Evolutionary conservation across 345 rosid species (phyloP).

Genomic region (Odontarrhena argentea): DNA sequence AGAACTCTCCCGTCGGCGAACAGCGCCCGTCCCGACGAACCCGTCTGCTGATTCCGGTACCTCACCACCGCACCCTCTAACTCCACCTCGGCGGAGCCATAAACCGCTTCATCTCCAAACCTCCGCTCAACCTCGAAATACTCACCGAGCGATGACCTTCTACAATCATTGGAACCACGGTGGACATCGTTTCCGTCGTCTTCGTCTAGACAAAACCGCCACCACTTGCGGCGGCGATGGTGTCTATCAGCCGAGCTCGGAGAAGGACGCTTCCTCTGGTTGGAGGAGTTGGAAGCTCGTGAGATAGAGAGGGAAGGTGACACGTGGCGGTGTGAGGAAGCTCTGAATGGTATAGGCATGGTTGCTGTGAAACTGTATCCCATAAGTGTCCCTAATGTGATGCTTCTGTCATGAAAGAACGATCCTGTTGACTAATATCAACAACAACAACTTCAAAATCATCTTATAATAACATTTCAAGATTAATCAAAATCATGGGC

Average conservation of each 20-base stretch:
- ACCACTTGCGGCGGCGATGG: constrained; percentile 67
- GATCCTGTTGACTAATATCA: constrained; percentile 81
- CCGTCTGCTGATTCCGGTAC: constrained; percentile 37
- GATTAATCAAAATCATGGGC: constrained; percentile 5
- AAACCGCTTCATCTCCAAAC: constrained; percentile 67
- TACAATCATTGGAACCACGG: constrained; percentile 39
- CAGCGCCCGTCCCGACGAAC: constrained; percentile 51
- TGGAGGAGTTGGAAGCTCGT: constrained; percentile 20
- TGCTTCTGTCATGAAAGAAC: constrained; percentile 96
- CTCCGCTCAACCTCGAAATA: constrained; percentile 89
- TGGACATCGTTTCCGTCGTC: constrained; percentile 30
- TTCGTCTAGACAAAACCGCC: constrained; percentile 80
- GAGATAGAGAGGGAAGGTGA: constrained; percentile 39
- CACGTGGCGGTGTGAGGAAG: constrained; percentile 55
- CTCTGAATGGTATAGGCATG: constrained; percentile 53
- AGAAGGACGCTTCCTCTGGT: constrained; percentile 41
- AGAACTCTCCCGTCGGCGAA: constrained; percentile 84
- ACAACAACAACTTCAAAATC: not conserved
- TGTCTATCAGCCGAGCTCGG: constrained; percentile 41
- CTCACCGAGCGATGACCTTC: constrained; percentile 82
- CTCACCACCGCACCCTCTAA: constrained; percentile 52
- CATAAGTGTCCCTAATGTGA: constrained; percentile 87
- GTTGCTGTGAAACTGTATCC: constrained; percentile 75
- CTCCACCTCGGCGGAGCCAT: constrained; percentile 57
- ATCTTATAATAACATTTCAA: not conserved